A percentile compares a stretch with the other conserved stretches of the same genome.
phyloP scores from a whole-genome alignment of 331 rosid genomes.

The Arachis monticola region DNA sequence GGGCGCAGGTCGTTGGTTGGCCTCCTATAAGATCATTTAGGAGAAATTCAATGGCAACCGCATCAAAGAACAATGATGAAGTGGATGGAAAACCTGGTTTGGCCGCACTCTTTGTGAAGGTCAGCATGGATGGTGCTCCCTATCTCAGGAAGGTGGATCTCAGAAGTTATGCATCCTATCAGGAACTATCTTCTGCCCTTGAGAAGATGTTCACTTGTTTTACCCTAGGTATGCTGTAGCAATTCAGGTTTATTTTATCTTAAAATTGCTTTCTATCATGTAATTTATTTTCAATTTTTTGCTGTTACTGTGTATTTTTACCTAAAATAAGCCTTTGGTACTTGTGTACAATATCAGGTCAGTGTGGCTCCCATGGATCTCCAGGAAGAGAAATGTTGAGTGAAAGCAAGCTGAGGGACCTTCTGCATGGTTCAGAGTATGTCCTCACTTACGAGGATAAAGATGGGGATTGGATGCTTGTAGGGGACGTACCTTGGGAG shows the following conservation, averaged over 20 bases:
- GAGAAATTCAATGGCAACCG: slow-evolving; percentile 72
- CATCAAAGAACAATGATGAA: slow-evolving; percentile 84
- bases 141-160: slow-evolving; percentile 92
- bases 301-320: not conserved
- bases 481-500: slow-evolving; percentile 97
- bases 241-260: not conserved
- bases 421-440: slow-evolving; percentile 88
- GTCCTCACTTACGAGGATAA: slow-evolving; percentile 86
- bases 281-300: not conserved
- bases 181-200: slow-evolving; percentile 83
- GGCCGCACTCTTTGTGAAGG: slow-evolving; percentile 84
- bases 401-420: slow-evolving; percentile 91
- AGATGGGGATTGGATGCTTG: slow-evolving; percentile 99
- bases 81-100: slow-evolving; percentile 86
- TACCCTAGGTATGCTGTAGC: slow-evolving; percentile 63
- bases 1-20: slow-evolving; percentile 98
- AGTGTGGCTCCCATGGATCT: slow-evolving; percentile 80
- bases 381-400: slow-evolving; percentile 74
- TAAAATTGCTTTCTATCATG: not conserved
- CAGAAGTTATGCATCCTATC: slow-evolving; percentile 70
- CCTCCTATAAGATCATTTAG: slow-evolving; percentile 93
- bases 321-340: slow-evolving; percentile 11
- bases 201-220: slow-evolving; percentile 95
- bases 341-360: slow-evolving; percentile 61
- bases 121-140: slow-evolving; percentile 98